Conservation (phyloP, 768 basidiomycete species). For the Mrakia gelida region DNA sequence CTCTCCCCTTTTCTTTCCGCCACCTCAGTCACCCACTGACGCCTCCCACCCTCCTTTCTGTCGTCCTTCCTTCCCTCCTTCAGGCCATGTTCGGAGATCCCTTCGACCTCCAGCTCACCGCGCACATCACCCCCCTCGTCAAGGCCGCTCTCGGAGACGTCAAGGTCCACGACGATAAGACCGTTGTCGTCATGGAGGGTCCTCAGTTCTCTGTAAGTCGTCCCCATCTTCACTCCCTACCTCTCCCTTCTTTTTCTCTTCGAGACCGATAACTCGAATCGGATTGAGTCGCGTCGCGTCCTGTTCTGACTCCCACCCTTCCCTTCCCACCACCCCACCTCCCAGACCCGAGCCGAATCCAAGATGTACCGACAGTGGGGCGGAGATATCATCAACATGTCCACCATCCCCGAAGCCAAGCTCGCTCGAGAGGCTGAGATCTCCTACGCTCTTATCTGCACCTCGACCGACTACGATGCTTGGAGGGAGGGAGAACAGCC, state of each 20-base stretch:
- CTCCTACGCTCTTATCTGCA: constrained; percentile 83
- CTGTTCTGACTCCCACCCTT: neutral
- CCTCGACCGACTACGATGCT: constrained; percentile 85
- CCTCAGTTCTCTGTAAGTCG: constrained; percentile 65
- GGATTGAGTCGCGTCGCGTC: too few relatives aligned
- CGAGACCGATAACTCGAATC: neutral
- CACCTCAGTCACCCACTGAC: too few relatives aligned
- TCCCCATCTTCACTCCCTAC: neutral
- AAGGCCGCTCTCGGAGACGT: constrained; percentile 51
- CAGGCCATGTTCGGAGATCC: constrained; percentile 85
- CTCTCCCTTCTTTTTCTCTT: neutral
- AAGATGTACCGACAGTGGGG: constrained; percentile 59
- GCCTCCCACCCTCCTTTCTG: too few relatives aligned
- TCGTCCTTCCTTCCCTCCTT: too few relatives aligned
- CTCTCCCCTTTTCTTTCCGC: too few relatives aligned
- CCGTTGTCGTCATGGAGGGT: constrained; percentile 52
- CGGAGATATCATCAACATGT: constrained; percentile 91
- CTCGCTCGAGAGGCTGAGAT: constrained; percentile 92
- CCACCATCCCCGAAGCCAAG: constrained; percentile 75
- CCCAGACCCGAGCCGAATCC: constrained; percentile 82
- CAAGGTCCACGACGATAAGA: constrained; percentile 72
- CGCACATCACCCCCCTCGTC: constrained; percentile 65
- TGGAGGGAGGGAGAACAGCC: constrained; percentile 76
- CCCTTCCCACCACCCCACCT: neutral
- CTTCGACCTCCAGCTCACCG: constrained; percentile 61